Conservation (phyloP, 225 moss, liverwort and hornwort genomes). For the Pseudoscleropodium purum region DNA sequence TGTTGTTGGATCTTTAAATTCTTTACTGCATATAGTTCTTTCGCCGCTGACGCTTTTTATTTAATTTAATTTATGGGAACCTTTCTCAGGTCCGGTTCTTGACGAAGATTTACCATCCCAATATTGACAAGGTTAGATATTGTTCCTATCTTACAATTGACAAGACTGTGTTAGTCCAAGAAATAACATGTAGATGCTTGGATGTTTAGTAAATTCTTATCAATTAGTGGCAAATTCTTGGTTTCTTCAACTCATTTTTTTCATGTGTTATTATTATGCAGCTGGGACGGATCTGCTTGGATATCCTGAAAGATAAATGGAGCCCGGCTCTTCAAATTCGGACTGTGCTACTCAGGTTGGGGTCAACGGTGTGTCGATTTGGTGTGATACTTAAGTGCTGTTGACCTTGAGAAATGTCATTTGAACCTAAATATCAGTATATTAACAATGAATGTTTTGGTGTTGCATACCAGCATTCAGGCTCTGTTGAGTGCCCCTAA, state of each 20-base stretch:
- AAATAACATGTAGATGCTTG: not conserved
- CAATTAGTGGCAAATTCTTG: not conserved
- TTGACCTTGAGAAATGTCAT: not conserved
- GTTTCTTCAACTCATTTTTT: not conserved
- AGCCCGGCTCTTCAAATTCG: conserved; percentile 98
- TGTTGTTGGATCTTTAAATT: not conserved
- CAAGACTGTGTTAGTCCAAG: not conserved
- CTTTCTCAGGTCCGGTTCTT: conserved; percentile 70
- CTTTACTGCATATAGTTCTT: not conserved
- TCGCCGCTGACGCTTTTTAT: not conserved
- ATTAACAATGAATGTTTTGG: not conserved
- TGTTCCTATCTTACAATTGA: not conserved
- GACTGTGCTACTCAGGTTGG: conserved; percentile 76
- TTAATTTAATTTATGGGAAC: not conserved
- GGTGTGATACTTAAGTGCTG: not conserved
- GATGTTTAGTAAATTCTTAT: not conserved
- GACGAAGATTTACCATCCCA: conserved; percentile 97
- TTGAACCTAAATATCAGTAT: not conserved
- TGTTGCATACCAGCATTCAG: conserved; percentile 65
- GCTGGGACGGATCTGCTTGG: conserved; percentile 72
- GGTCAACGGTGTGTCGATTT: not conserved
- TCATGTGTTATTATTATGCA: not conserved
- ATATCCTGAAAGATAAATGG: conserved; percentile 98
- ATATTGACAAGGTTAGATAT: conserved; percentile 78
- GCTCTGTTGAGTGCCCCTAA: conserved; percentile 96